Base-by-base conservation (phyloP, 768 basidiomycete species). In the Lactarius akahatsu region DNA sequence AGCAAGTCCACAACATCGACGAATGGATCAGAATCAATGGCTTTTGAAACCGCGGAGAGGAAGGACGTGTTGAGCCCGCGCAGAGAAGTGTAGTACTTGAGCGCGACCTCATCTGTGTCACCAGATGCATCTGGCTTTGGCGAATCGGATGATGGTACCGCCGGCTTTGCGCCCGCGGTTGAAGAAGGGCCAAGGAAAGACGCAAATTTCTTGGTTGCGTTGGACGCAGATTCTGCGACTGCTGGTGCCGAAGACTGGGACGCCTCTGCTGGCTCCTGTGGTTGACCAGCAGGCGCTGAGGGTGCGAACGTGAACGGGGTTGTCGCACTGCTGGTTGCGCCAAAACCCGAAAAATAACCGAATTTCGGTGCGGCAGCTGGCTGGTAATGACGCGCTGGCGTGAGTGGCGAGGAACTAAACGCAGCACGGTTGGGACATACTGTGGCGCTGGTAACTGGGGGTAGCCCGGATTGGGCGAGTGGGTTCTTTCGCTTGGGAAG, bases 31-130 rank as follows among this genome's bases (percentile, higher is more conserved):
- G 81, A 77, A 58, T 88, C 84, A 26, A 90, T 78, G 26, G 84
- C 82, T 65, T 83, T 82, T 36, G 83, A 79, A 62, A 90, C 74
- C 16, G 83, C 81, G n/a, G 82, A 77, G 28, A 89, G 73, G 66
- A 92, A 78, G 2, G 88, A 89, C 40, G 82, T 76, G 71, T 92
- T 92, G 50, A 92, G 80, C 16, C 90, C 90, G 41, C 91, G 86
- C n/a, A 92, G 81, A 30, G 85, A 83, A 47, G 78, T 83, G 77
- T 85, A 91, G 73, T 87, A 91, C 61, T 84, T 83, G 18, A 85
- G 70, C 41, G 81, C 79, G 30, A 71, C 61, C 15, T 70, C 70
- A 15, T 71, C 69, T 0, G 65, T 52, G 18, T 66, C 65, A 41
- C 65, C 60, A 18, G 69, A 70, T 32, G 70, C 56, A 32, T 58